Base-by-base conservation (phyloP, 495 filamentous ascomycete species). In the Pyronema omphalodes region DNA sequence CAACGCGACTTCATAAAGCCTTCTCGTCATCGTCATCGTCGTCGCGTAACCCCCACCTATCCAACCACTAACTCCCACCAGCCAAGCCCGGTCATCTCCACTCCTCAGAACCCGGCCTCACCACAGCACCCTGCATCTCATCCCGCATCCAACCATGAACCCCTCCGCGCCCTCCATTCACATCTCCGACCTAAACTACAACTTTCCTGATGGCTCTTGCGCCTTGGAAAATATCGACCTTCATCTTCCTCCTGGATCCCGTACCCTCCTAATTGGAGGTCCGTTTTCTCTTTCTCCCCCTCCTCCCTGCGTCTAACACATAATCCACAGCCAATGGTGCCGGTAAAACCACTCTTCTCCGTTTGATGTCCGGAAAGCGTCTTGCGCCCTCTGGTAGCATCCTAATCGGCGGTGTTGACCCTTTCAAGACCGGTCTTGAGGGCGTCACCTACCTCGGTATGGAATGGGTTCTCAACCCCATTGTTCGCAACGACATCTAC, bases 391-490 rank as follows among this genome's bases (percentile, higher is more conserved):
- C 67, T 33, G 69, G 73, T 58, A 81, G 78, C 18, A 79, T 99
- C 60, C 66, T 68, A 54, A 79, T 99, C 41, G 81, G 75, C 36
- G 85, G 83, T 51, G 76, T 84, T 33, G 93, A 96, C 70, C 91
- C 91, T 7, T 96, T 99, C 76, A 82, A 82, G 60, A 75, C 84
- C 18, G 77, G 79, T 9, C 74, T 94, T 0, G 83, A 93, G 68
- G 91, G 88, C 45, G 89, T 99, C 23, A 94, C 88, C 47, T 99
- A 99, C 67, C 81, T 99, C 6, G 91, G 91, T 0, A 35, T 56
- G 54, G 91, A 99, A 71, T 99, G 93, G 93, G 93, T 96, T 9
- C 78, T 96, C n/a, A 96, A 96, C 71, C 82, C 80, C 36, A 93
- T 95, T 60, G 93, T 96, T 37, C 80, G 93, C 34, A 91, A 83